phyloP scores from a whole-genome alignment of 805 yeast genomes.

The Grigorovia jiainica region DNA sequence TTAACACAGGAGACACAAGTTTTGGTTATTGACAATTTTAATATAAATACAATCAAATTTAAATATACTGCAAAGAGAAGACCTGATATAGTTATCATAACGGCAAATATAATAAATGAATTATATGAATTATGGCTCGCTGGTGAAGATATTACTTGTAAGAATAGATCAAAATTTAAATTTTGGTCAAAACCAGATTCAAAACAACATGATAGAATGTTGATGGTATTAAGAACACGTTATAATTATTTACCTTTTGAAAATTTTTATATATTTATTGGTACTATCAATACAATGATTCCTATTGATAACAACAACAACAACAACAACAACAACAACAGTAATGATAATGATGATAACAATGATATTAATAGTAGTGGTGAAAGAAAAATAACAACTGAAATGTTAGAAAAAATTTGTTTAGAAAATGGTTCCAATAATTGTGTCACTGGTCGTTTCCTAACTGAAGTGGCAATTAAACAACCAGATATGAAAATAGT shows the following conservation, averaged over 20 bases:
- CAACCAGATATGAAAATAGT: conserved; percentile 8
- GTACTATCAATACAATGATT: conserved; percentile 13
- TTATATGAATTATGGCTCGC: conserved; percentile 24
- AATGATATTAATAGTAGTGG: neutral
- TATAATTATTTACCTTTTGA: conserved; percentile 16
- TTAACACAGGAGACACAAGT: conserved; percentile 52
- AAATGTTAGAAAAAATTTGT: conserved; percentile 10
- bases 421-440: conserved; percentile 2
- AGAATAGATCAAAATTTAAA: conserved; percentile 6
- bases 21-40: conserved; percentile 45
- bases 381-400: neutral
- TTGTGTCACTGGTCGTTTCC: conserved; percentile 7
- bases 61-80: conserved; percentile 22
- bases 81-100: conserved; percentile 20
- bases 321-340: too few species aligned
- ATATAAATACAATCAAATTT: conserved; percentile 26
- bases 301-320: too few species aligned
- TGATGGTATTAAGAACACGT: conserved; percentile 10
- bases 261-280: conserved; percentile 22
- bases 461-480: conserved; percentile 8
- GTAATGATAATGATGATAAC: neutral
- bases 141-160: conserved; percentile 20
- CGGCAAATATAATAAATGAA: conserved; percentile 11
- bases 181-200: neutral
- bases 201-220: conserved; percentile 8